Evolutionary conservation across 768 basidiomycete species (phyloP).

Genomic region (Lanmaoa pseudosensibilis): DNA sequence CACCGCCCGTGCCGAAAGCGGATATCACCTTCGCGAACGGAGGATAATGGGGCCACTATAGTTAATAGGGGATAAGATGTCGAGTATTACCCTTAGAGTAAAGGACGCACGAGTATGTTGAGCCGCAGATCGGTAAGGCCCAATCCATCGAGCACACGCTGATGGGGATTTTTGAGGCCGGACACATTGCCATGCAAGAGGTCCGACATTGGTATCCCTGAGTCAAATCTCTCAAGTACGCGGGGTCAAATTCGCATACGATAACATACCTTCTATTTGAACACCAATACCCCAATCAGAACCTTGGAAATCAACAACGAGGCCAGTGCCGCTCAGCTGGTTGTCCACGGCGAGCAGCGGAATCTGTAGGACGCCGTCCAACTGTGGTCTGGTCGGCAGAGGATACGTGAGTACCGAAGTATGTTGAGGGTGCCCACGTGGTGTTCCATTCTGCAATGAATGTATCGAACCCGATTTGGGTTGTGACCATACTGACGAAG

Average conservation of each 20-base stretch:
- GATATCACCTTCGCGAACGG: constrained; percentile 26
- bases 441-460: constrained; percentile 1
- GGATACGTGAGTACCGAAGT: constrained; percentile 15
- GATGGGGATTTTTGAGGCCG: constrained; percentile 18
- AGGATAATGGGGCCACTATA: constrained; percentile 29
- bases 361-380: constrained; percentile 21
- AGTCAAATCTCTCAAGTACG: not conserved
- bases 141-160: constrained; percentile 24
- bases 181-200: constrained; percentile 23
- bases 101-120: constrained; percentile 24
- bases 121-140: constrained; percentile 16
- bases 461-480: not conserved
- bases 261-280: constrained; percentile 18
- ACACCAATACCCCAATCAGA: constrained; percentile 27
- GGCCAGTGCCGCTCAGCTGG: constrained; percentile 15
- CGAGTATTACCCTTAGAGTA: not conserved
- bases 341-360: constrained; percentile 28
- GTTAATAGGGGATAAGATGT: not conserved
- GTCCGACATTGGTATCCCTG: constrained; percentile 29
- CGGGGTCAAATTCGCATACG: not conserved
- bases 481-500: not conserved
- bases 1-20: constrained; percentile 18
- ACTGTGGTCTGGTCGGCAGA: constrained; percentile 20
- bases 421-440: not conserved
- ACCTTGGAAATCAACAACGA: constrained; percentile 21